These are phyloP conservation scores for Amanita rubescens DNA, from an alignment of 768 basidiomycete species.

Conservation along the genomic window DNA sequence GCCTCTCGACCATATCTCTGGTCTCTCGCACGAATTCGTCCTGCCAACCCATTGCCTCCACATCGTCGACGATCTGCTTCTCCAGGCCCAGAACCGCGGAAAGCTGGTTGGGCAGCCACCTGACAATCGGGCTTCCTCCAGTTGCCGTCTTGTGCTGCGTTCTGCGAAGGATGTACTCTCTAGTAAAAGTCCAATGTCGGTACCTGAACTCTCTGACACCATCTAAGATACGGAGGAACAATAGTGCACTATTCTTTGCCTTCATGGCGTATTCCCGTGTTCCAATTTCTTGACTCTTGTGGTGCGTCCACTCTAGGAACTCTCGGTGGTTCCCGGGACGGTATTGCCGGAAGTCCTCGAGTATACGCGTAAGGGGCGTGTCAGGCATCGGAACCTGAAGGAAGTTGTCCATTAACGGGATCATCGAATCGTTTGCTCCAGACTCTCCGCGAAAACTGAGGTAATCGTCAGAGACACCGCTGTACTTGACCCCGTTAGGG, in stretches of 20 bases:
- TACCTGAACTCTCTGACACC: conserved; percentile 19
- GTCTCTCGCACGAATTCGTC: background rate
- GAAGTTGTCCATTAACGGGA: conserved; percentile 26
- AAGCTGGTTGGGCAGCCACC: conserved; percentile 5
- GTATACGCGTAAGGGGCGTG: conserved; percentile 21
- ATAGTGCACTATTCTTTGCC: conserved; percentile 11
- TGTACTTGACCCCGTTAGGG: conserved; percentile 25
- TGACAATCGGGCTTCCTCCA: conserved; percentile 18
- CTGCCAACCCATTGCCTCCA: background rate
- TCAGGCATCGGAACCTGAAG: conserved; percentile 15
- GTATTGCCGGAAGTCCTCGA: conserved; percentile 24
- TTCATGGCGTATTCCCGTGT: conserved; percentile 17
- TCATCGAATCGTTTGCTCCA: conserved; percentile 24
- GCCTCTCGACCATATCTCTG: background rate
- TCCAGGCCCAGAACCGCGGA: background rate
- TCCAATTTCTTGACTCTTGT: conserved; percentile 10
- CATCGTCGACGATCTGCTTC: background rate
- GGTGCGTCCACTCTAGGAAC: conserved; percentile 20
- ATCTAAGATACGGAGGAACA: conserved; percentile 19
- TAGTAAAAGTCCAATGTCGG: conserved; percentile 27
- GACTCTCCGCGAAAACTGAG: conserved; percentile 25
- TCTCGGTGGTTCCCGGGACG: conserved; percentile 16
- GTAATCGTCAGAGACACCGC: conserved; percentile 21
- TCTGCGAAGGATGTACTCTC: conserved; percentile 23
- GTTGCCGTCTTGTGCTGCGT: conserved; percentile 22